Evolutionary conservation across 2,329 filamentous ascomycete species (phyloP), one percentile per base, ranked within the genome.

Genomic region (Ascochyta fabae): DNA sequence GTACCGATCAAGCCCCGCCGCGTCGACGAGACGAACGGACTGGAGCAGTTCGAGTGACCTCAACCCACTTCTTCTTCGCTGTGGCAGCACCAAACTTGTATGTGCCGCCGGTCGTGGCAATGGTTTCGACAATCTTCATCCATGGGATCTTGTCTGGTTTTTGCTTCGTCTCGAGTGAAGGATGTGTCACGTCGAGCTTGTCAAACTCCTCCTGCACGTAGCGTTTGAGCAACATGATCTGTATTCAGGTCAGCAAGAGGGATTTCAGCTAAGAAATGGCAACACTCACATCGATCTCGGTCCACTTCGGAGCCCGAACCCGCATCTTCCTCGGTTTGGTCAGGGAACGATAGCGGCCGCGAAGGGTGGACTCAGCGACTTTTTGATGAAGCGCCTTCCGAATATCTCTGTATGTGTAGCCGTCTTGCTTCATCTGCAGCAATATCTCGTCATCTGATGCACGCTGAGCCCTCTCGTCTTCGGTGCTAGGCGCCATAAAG

Each of bases 291-390:
- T 92, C 88, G 1, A 77, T 74, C 0, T 79, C 76, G 0, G 72
- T 79, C 88, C 89, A 92, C 53, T 81, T 74, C 0, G 89, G 89
- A 71, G 84, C 86, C 7, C 90, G 80, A 3, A 90, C 83, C 6
- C 89, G 79, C 53, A 85, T 80, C 31, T 82, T 79, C 63, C 85
- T 85, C 12, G 76, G 74, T 76, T 90, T 91, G 7, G 85, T 90
- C 64, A 91, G 72, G 2, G 82, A 85, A 4, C 89, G 80, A 62
- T 84, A 86, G 0, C 88, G 82, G 0, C 90, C 90, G 13, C 90
- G 82, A 34, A 93, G 79, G 0, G 90, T 92, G 10, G 88, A 89
- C 74, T 91, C 88, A 1, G 88, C 86, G 64, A 90, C 87, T 0
- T 70, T 74, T 60, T 88, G 88, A 1, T 79, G 75, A 13, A 86